Base-by-base conservation (phyloP, 768 basidiomycete species). In the Amanita thiersii region DNA sequence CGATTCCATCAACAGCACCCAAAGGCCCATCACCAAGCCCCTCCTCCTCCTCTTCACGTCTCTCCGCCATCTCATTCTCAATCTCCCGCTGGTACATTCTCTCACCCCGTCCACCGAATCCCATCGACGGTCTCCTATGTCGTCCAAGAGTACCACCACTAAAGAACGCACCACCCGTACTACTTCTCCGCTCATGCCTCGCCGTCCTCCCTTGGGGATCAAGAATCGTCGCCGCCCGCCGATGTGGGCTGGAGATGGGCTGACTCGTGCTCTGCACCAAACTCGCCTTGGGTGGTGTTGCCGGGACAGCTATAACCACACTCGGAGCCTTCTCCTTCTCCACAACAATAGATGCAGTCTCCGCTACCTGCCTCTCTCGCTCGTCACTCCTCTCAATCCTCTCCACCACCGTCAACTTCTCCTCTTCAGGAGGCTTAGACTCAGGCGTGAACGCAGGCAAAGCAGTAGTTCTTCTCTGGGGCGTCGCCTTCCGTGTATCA, bases 141-240 rank as follows among this genome's bases (percentile, higher is more conserved):
- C 86, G 68, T 7, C 81, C 80, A 45, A 84, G 70, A 3, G 80
- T 77, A 11, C 77, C 79, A 18, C 52, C 47, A 35, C 49, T 48
- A 52, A 68, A 55, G 28, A 75, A 68, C 29, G 79, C 75, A 17
- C 75, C 84, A 19, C 85, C 81, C 0, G 81, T 84, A 52, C 84
- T 87, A 53, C 83, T 86, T 53, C 87, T 62, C 53, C 86, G 67
- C 48, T 85, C 82, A 55, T 89, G 86, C 31, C 79, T 66, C 10
- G 67, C 63, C 17, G 77, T 62, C 10, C 78, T 68, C 19, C 78
- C 74, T 36, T 76, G 71, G 0, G 84, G 74, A 56, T 89, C 86
- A 24, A 88, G 55, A 26, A 88, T 69, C 11, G 86, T 87, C 44
- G 86, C 84, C 3, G 86, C 86, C 4, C 86, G 69, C 15, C 86